Evolutionary conservation across 345 rosid species (phyloP), one percentile per base, ranked within the genome.

Genomic region (Draba incana): DNA sequence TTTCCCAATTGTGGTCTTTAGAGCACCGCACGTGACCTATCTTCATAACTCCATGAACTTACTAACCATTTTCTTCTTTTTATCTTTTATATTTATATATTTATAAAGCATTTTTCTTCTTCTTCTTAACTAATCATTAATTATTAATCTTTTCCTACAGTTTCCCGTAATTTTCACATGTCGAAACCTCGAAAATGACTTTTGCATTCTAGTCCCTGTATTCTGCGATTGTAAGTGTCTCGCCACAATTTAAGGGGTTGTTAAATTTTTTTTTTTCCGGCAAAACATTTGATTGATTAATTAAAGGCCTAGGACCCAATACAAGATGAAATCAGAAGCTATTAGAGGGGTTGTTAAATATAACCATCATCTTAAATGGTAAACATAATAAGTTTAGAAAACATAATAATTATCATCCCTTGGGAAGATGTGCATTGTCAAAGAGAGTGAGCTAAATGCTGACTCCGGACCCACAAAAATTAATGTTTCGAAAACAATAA

Each of bases 121-220:
- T 46, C 41, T 45, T 14, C 35, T n/a, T 5, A 23, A 15, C 31
- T 27, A 35, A 39, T 64, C 46, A 23, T 25, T 12, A 46, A 5
- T 39, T 45, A 39, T 37, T 20, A 48, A 27, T 47, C 2, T 24
- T 31, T 71, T 51, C 15, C 7, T 65, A 42, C 31, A 43, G 72
- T 33, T 74, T 33, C 15, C 54, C 35, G 72, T 66, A 42, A 27
- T 66, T 59, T 33, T 74, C 77, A 66, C 43, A 43, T 66, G 62
- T 59, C 58, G 10, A 55, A 43, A 23, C 41, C 62, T 51, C 10
- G 42, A 59, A 51, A 72, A 10, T 10, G 66, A 31, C 61, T n/a
- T 56, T 14, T 43, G 38, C 23, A 48, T 39, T 13, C 25, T 57
- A 72, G 24, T 39, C 71, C 62, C 5, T 50, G 27, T 23, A 47